Conservation (phyloP, 2,329 filamentous ascomycete genomes). For the Albifimbria verrucaria region DNA sequence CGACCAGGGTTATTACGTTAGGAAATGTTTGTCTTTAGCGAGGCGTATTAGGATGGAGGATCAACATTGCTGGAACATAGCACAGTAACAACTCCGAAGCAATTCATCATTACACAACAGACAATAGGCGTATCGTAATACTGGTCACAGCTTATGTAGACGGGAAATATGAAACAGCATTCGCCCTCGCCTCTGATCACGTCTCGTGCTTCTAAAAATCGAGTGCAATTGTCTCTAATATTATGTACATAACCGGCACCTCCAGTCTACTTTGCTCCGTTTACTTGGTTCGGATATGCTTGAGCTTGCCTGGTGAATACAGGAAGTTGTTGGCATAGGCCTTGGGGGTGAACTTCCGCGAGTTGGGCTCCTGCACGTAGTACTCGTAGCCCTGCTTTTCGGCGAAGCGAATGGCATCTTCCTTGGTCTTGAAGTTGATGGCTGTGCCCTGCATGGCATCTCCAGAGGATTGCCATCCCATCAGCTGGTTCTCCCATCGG, state of each 20-base stretch:
- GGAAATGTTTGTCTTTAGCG: slow-evolving; percentile 9
- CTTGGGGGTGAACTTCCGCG: slow-evolving; percentile 82
- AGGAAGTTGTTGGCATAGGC: slow-evolving; percentile 95
- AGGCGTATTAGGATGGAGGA: slow-evolving; percentile 14
- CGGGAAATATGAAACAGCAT: too few species aligned
- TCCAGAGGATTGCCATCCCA: slow-evolving; percentile 96
- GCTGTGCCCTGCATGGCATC: slow-evolving; percentile 95
- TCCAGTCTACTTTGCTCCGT: slow-evolving; percentile 8
- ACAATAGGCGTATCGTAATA: too few species aligned
- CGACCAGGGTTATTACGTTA: slow-evolving; percentile 4
- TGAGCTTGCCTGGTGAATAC: slow-evolving; percentile 81
- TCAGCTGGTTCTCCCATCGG: slow-evolving; percentile 96
- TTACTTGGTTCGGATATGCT: slow-evolving; percentile 80
- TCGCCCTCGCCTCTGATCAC: too few species aligned
- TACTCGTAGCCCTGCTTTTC: slow-evolving; percentile 99
- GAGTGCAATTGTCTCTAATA: slow-evolving; percentile 14
- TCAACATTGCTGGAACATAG: too few species aligned
- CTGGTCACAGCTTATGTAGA: too few species aligned
- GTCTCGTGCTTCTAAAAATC: neutral
- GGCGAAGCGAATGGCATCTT: slow-evolving; percentile 91
- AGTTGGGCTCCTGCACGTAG: slow-evolving; percentile 95
- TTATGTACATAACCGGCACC: slow-evolving; percentile 24
- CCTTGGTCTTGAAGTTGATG: slow-evolving; percentile 86
- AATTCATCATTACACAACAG: too few species aligned
- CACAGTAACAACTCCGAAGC: too few species aligned